Conservation (phyloP, 2,329 filamentous ascomycete genomes). For the Fusarium musae region DNA sequence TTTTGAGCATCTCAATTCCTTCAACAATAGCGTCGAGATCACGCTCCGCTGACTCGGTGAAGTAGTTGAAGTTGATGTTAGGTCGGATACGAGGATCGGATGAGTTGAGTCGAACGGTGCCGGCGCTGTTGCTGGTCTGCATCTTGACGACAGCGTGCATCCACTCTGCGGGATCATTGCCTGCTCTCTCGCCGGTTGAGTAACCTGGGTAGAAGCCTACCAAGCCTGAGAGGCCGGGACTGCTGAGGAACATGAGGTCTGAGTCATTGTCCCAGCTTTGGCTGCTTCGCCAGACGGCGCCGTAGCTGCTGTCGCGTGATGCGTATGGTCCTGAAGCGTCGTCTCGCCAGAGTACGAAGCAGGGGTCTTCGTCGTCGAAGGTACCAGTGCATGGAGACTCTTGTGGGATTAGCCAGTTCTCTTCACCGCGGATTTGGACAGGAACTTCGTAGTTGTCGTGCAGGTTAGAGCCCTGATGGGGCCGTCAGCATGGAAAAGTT, state of each 20-base stretch:
- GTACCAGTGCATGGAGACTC: not conserved
- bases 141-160: constrained; percentile 9
- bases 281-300: not conserved
- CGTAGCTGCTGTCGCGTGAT: not conserved
- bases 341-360: constrained; percentile 2
- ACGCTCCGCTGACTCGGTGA: not conserved
- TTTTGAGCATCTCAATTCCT: not conserved
- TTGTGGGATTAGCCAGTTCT: not conserved
- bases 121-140: constrained; percentile 8
- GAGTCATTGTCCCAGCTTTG: constrained; percentile 5
- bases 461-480: not conserved
- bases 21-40: constrained; percentile 3
- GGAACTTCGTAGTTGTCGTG: constrained; percentile 2
- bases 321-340: not conserved
- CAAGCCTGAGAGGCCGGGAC: not conserved
- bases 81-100: not conserved
- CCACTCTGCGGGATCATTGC: not conserved
- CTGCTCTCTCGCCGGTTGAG: not conserved
- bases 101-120: not conserved
- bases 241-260: constrained; percentile 1
- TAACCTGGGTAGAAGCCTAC: constrained; percentile 1
- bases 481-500: not conserved
- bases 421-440: not conserved
- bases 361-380: not conserved
- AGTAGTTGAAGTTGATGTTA: constrained; percentile 12